Conservation (phyloP, 768 basidiomycete genomes). For the Lyophyllum decastes region DNA sequence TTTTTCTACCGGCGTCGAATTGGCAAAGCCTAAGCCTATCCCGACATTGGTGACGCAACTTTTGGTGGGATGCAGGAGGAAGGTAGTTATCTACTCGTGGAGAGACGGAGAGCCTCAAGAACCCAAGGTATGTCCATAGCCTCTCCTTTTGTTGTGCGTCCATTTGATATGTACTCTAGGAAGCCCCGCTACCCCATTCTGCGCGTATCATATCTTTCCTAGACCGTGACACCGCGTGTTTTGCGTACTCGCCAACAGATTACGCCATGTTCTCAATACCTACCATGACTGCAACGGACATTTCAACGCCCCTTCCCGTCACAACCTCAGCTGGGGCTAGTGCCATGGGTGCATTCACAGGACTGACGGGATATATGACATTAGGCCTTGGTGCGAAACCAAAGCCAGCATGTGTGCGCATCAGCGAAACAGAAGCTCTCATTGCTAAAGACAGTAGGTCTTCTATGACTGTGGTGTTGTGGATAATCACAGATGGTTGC, state of each 20-base stretch:
- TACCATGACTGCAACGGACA: slow-evolving; percentile 56
- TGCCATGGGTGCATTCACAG: slow-evolving; percentile 77
- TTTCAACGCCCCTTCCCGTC: slow-evolving; percentile 49
- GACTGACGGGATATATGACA: slow-evolving; percentile 84
- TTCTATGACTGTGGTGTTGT: background rate
- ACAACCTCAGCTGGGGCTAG: slow-evolving; percentile 42
- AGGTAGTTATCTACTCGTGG: slow-evolving; percentile 85
- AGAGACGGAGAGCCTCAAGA: slow-evolving; percentile 81
- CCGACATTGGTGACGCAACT: slow-evolving; percentile 75
- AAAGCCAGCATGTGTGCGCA: slow-evolving; percentile 60
- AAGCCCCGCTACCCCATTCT: slow-evolving; percentile 83
- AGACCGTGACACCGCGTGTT: slow-evolving; percentile 57
- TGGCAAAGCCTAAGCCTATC: slow-evolving; percentile 44
- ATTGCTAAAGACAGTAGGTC: slow-evolving; percentile 79
- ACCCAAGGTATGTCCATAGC: slow-evolving; percentile 49
- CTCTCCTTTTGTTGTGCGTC: background rate
- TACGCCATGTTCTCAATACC: slow-evolving; percentile 73
- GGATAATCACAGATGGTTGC: background rate
- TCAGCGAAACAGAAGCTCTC: slow-evolving; percentile 64
- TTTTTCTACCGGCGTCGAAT: slow-evolving; percentile 26
- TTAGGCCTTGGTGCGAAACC: slow-evolving; percentile 75
- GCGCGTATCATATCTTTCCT: slow-evolving; percentile 84
- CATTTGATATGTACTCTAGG: slow-evolving; percentile 44
- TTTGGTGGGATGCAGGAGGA: slow-evolving; percentile 83
- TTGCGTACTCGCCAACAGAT: slow-evolving; percentile 81